Percentiles rank a stretch among this genome's conserved stretches.
These are phyloP conservation scores for Marchantia paleacea DNA, from an alignment of 225 moss, liverwort and hornwort species.

Conservation along the genomic window DNA sequence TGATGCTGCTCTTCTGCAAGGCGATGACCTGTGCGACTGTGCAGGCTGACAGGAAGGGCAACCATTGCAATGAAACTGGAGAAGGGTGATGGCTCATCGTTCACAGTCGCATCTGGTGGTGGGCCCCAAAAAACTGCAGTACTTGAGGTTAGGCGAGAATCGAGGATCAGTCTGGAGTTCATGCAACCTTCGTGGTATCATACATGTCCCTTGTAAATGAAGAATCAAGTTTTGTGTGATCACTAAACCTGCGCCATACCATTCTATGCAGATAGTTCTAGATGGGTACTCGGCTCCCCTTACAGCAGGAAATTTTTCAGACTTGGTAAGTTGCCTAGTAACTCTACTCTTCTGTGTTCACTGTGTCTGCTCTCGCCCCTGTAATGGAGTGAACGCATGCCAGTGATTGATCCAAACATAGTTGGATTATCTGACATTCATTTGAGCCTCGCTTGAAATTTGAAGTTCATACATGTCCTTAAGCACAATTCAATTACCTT, in stretches of 20 bases:
- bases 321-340: slow-evolving; percentile 46
- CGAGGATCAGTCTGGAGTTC: background rate
- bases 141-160: slow-evolving; percentile 45
- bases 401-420: background rate
- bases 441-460: background rate
- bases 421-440: too few relatives aligned
- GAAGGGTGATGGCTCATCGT: slow-evolving; percentile 84
- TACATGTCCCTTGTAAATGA: too few relatives aligned
- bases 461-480: background rate
- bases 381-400: background rate
- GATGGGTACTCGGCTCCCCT: slow-evolving; percentile 99
- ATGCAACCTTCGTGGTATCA: too few relatives aligned
- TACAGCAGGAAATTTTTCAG: slow-evolving; percentile 91
- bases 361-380: background rate
- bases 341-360: background rate
- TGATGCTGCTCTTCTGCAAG: background rate
- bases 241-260: background rate
- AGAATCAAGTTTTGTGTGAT: background rate
- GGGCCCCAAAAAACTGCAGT: slow-evolving; percentile 75
- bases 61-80: slow-evolving; percentile 65
- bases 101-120: slow-evolving; percentile 86
- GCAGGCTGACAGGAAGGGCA: slow-evolving; percentile 82
- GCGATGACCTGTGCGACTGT: slow-evolving; percentile 1
- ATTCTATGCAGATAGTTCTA: slow-evolving; percentile 53
- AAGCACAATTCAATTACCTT: background rate